phyloP scores from a whole-genome alignment of 345 rosid genomes.

The Physaria fendleri region DNA sequence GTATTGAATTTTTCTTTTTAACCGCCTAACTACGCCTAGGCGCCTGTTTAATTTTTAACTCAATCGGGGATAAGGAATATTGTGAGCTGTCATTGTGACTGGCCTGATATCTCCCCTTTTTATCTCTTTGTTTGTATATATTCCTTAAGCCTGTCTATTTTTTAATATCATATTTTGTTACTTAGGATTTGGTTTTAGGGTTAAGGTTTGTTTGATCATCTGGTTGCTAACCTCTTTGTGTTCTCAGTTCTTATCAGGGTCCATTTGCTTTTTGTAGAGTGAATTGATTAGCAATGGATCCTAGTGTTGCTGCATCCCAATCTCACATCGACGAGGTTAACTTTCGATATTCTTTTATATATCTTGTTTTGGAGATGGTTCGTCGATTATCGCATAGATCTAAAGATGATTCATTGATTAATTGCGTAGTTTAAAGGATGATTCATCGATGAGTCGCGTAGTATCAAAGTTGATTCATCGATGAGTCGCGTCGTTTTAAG shows the following conservation, averaged over 20 bases:
- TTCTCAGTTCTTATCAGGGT: slow-evolving; percentile 1
- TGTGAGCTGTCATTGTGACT: slow-evolving; percentile 9
- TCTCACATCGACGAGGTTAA: slow-evolving; percentile 48
- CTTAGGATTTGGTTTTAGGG: not conserved
- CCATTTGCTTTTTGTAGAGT: not conserved
- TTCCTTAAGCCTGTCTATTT: not conserved
- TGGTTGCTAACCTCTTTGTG: not conserved
- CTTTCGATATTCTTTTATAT: not conserved
- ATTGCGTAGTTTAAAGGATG: not conserved
- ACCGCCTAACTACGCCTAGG: too few relatives aligned
- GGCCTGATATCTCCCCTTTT: slow-evolving; percentile 7
- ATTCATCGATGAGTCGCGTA: not conserved
- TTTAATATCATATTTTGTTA: not conserved
- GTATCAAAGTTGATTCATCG: not conserved
- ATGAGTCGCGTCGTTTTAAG: not conserved
- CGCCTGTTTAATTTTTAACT: not conserved
- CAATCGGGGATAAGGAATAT: not conserved
- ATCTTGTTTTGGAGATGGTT: not conserved
- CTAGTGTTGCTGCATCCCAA: too few relatives aligned
- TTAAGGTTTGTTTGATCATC: not conserved
- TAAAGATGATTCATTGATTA: not conserved
- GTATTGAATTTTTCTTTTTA: not conserved
- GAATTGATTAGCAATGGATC: slow-evolving; percentile 6
- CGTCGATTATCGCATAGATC: not conserved
- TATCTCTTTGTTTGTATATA: not conserved